Evolutionary conservation across 2,329 filamentous ascomycete species (phyloP).

Genomic region (Erysiphe pulchra): DNA sequence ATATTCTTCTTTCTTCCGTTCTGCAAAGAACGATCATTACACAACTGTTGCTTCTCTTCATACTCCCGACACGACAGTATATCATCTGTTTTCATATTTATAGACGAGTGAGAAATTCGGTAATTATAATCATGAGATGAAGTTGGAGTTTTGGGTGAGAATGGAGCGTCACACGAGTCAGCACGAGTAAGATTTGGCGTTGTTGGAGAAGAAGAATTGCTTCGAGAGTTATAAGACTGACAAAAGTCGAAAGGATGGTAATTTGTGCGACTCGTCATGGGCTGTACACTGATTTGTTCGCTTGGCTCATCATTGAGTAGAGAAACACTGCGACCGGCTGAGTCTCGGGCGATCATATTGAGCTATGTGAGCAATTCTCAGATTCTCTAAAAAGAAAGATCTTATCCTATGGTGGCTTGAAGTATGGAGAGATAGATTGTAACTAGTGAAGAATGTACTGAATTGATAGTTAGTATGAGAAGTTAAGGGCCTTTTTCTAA

Average conservation of each 20-base stretch:
- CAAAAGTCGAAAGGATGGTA: conserved; percentile 5
- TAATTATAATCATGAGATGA: conserved; percentile 18
- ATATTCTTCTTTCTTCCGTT: not conserved
- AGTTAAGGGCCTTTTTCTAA: too few relatives aligned
- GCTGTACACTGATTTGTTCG: conserved; percentile 5
- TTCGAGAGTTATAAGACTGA: conserved; percentile 15
- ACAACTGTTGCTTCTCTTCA: conserved; percentile 1
- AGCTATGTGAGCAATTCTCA: not conserved
- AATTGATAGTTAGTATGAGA: too few relatives aligned
- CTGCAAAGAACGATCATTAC: not conserved
- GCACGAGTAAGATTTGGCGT: conserved; percentile 30
- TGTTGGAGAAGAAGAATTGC: conserved; percentile 12
- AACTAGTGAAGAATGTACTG: too few relatives aligned
- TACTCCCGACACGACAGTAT: conserved; percentile 14
- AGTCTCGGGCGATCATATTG: conserved; percentile 27
- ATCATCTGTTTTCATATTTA: conserved; percentile 14
- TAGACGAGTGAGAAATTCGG: conserved; percentile 4
- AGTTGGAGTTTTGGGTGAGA: conserved; percentile 26
- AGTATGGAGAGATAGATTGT: too few relatives aligned
- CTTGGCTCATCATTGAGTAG: conserved; percentile 29
- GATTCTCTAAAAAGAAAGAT: too few relatives aligned
- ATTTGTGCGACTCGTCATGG: conserved; percentile 1
- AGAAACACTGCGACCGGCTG: conserved; percentile 30
- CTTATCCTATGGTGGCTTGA: too few relatives aligned
- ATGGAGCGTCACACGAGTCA: conserved; percentile 32